These are phyloP conservation scores for Tolypocladium ophioglossoides DNA, from an alignment of 2,329 filamentous ascomycete genomes.

Conservation along the genomic window DNA sequence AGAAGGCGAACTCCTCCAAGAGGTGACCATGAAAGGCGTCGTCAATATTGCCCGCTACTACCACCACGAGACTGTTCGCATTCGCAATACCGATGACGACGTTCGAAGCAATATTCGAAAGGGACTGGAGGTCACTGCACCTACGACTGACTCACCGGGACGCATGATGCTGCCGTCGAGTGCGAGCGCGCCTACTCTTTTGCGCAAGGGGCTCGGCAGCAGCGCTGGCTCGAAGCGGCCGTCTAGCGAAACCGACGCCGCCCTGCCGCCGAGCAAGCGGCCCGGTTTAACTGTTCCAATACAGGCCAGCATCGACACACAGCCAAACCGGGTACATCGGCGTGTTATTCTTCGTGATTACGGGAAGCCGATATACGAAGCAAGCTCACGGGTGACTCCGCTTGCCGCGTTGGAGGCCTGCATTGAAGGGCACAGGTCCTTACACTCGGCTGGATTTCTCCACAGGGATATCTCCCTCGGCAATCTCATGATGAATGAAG, in stretches of 20 bases:
- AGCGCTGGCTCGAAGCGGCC: too few relatives aligned
- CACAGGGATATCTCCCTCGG: constrained; percentile 32
- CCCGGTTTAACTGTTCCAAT: too few relatives aligned
- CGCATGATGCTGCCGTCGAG: too few relatives aligned
- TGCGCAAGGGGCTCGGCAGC: too few relatives aligned
- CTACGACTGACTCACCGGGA: too few relatives aligned
- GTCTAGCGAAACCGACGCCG: too few relatives aligned
- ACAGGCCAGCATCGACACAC: neutral
- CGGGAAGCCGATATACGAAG: constrained; percentile 28
- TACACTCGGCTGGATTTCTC: constrained; percentile 23
- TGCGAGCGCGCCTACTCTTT: too few relatives aligned
- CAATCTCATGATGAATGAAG: constrained; percentile 36
- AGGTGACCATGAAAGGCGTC: constrained; percentile 24
- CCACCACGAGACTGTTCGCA: constrained; percentile 27
- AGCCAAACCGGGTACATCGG: constrained; percentile 26
- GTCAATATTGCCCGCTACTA: constrained; percentile 26
- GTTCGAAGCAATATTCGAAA: too few relatives aligned
- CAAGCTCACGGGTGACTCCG: constrained; percentile 23
- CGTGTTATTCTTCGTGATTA: constrained; percentile 29
- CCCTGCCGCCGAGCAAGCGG: too few relatives aligned
- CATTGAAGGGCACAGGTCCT: constrained; percentile 27
- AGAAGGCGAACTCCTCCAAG: constrained; percentile 27
- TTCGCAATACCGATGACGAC: constrained; percentile 9
- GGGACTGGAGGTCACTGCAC: too few relatives aligned
- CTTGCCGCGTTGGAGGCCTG: constrained; percentile 24